Evolutionary conservation across 2,329 filamentous ascomycete genomes (phyloP), one percentile per base, ranked within the genome.

Genomic region (Pyrenophora teres): DNA sequence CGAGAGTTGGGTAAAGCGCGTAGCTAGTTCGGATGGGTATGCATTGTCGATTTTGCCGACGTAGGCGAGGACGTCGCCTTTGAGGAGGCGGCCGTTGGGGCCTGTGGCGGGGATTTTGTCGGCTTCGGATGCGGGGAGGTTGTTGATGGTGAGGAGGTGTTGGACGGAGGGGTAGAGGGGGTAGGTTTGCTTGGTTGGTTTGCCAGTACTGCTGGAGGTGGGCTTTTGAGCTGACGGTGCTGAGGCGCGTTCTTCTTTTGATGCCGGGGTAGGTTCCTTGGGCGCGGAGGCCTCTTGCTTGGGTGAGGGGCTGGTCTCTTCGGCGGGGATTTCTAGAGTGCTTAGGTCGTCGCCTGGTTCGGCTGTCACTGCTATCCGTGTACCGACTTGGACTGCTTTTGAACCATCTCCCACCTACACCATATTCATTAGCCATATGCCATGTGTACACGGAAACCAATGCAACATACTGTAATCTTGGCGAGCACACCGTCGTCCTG

Each of bases 51-150:
- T 90, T 63, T 82, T 80, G 57, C 94, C 94, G 13, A 97, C 76
- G 74, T 93, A 94, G 40, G 92, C 92, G 46, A 99, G 85, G 6
- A 99, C 88, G 71, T 99, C 94, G 49, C 94, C 94, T 81, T 99
- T 99, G 56, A 99, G 82, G 47, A 99, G 80, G 55, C 94, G 87
- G 51, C 92, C 92, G 66, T 87, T 87, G 25, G 94, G 94, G 19
- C 94, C 94, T 16, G 90, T 93, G 5, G 92, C 88, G 46, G 86
- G 88, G 73, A 97, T 97, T 73, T 89, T 88, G 75, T 85, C 81
- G 45, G 92, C 81, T 52, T 92, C 89, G 40, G 87, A 86, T 62
- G 87, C 84, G 65, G 88, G 82, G 47, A 99, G 78, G 57, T 87
- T 87, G 69, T 95, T 87, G 73, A 88, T 81, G 74, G 89, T 88